Base-by-base conservation (phyloP, 208 protist genomes). In the Wallacemonas rigidus region DNA sequence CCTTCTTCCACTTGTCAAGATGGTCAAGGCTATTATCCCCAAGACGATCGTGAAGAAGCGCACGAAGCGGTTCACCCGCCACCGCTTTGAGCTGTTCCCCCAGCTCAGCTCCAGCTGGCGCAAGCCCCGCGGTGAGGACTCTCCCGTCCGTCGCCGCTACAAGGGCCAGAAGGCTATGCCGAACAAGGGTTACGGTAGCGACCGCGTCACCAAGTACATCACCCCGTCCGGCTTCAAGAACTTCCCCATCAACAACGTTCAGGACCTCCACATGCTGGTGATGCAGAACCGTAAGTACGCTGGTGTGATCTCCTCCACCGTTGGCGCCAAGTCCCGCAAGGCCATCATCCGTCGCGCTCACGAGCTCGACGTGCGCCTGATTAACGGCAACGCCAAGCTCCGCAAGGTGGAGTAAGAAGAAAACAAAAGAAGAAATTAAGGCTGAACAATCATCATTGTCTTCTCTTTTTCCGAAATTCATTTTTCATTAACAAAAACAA, bases 201-300 rank as follows among this genome's bases (percentile, higher is more conserved):
- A 98, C 89, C 99, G 97, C 83, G 87, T 79, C 69, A 99, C 97
- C 74, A 95, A 97, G 79, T 97, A 99, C 91, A 90, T 98, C 76
- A 91, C 93, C 68, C 98, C 98, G 39, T 96, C 97, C 62, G 98
- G 98, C 77, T 99, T 99, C 91, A 98, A 98, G 86, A 95, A 97
- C 83, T 99, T 99, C 87, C 85, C 87, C 69, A 91, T 99, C 67
- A 83, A 86, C 83, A 98, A 96, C 74, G 90, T 97, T 67, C 84
- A 98, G 81, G 99, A 99, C 73, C 92, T 99, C 58, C 98, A 99
- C 86, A 93, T 99, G 85, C 97, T 99, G 39, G 85, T 99, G 41
- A 99, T 99, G 98, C 98, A 99, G 85, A 99, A 99, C 98, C 95
- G 98, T 76, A 99, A 97, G 88, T 99, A 99, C 90, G 95, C 97